phyloP scores from a whole-genome alignment of 768 basidiomycete species.

The Amyloporia xantha region DNA sequence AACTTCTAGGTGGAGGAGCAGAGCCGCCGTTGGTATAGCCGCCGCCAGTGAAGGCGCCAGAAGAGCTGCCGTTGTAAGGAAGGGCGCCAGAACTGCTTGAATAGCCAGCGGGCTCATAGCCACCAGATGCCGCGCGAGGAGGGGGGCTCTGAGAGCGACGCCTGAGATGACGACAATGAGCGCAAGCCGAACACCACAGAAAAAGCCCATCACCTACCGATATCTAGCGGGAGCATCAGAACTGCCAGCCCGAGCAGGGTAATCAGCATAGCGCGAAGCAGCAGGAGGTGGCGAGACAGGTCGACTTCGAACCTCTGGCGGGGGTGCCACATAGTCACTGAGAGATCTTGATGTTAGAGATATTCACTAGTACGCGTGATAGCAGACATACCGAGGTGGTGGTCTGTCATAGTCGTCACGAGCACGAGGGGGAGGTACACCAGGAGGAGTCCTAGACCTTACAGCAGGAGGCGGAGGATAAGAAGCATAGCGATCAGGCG shows the following conservation, averaged over 20 bases:
- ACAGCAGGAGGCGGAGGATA: slow-evolving; percentile 43
- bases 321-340: slow-evolving; percentile 54
- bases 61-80: slow-evolving; percentile 20
- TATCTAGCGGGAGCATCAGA: slow-evolving; percentile 24
- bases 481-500: slow-evolving; percentile 35
- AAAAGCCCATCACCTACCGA: slow-evolving; percentile 25
- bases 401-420: slow-evolving; percentile 65
- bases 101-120: slow-evolving; percentile 46
- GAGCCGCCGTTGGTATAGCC: slow-evolving; percentile 34
- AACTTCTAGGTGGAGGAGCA: slow-evolving; percentile 28
- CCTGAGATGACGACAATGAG: slow-evolving; percentile 26
- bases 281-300: slow-evolving; percentile 37
- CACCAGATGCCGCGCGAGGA: slow-evolving; percentile 36
- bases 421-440: slow-evolving; percentile 43
- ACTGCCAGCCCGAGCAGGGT: slow-evolving; percentile 40
- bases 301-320: slow-evolving; percentile 43
- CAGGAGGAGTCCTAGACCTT: slow-evolving; percentile 47
- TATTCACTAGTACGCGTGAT: neutral
- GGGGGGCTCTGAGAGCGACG: slow-evolving; percentile 72
- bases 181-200: neutral
- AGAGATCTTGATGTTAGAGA: slow-evolving; percentile 7
- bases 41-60: slow-evolving; percentile 36
- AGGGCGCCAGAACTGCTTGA: slow-evolving; percentile 23
- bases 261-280: slow-evolving; percentile 28
- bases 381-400: slow-evolving; percentile 41